These are phyloP conservation scores for Ensete ventricosum DNA, from an alignment of 176 grass and related monocot species.

Conservation along the genomic window DNA sequence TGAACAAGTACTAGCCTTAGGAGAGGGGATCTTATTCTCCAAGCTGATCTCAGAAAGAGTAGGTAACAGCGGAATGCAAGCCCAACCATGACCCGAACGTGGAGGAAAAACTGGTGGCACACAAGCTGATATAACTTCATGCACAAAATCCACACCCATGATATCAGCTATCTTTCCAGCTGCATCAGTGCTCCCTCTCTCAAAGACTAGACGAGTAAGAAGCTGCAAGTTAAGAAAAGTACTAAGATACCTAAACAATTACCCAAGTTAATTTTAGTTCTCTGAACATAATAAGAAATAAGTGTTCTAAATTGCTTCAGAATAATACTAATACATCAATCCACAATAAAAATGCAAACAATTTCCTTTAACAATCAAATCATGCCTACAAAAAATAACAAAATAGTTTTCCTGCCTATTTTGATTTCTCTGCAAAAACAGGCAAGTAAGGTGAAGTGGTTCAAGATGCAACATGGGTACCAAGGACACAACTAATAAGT, in stretches of 20 bases:
- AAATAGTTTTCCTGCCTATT: background rate
- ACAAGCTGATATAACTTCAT: slow-evolving; percentile 85
- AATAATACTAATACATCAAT: background rate
- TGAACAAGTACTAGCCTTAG: slow-evolving; percentile 13
- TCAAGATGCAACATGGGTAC: background rate
- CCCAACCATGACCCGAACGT: slow-evolving; percentile 82
- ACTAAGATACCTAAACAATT: slow-evolving; percentile 12
- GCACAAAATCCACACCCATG: slow-evolving; percentile 90
- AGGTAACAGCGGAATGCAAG: slow-evolving; percentile 74
- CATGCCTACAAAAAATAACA: background rate
- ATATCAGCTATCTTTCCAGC: slow-evolving; percentile 84
- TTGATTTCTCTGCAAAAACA: background rate
- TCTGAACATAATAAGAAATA: background rate
- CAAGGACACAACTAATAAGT: background rate
- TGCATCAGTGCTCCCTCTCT: slow-evolving; percentile 78
- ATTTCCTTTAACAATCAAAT: background rate
- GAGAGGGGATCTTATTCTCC: slow-evolving; percentile 29
- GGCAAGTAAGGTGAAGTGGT: background rate
- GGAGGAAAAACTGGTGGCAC: slow-evolving; percentile 93
- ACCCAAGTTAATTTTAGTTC: background rate
- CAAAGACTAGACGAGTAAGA: slow-evolving; percentile 90
- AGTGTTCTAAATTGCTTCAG: background rate
- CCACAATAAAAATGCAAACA: background rate
- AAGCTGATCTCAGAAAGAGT: slow-evolving; percentile 31
- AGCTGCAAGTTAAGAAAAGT: slow-evolving; percentile 47